These are phyloP conservation scores for Malassezia arunalokei DNA, from an alignment of 1,284 basidiomycete species.

Conservation along the genomic window DNA sequence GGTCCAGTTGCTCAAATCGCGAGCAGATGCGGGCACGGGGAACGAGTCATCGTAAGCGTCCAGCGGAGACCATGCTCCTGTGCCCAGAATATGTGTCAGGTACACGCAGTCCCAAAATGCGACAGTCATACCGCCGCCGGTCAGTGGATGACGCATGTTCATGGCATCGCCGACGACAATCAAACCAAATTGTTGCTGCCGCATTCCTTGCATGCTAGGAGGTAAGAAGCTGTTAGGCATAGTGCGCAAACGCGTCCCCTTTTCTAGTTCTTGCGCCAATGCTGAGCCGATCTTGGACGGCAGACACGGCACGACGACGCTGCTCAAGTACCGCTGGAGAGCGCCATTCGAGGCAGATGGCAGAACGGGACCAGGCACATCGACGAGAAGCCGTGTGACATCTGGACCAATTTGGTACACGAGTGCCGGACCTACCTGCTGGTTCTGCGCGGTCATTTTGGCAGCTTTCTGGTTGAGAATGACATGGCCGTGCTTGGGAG, in stretches of 20 bases:
- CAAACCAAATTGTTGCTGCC: conserved; percentile 54
- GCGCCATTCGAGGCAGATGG: conserved; percentile 60
- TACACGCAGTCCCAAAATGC: conserved; percentile 43
- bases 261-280: conserved; percentile 26
- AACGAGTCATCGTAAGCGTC: conserved; percentile 5
- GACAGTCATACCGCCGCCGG: conserved; percentile 56
- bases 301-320: conserved; percentile 33
- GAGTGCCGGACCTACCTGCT: conserved; percentile 60
- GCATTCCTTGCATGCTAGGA: conserved; percentile 63
- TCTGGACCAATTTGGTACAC: conserved; percentile 66
- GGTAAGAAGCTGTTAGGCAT: conserved; percentile 97
- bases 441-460: conserved; percentile 2
- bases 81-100: conserved; percentile 36
- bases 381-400: conserved; percentile 82
- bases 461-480: conserved; percentile 52
- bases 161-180: conserved; percentile 88
- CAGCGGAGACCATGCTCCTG: conserved; percentile 27
- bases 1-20: conserved; percentile 30
- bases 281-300: conserved; percentile 33
- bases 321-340: conserved; percentile 28
- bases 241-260: conserved; percentile 50
- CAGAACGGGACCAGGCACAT: conserved; percentile 66
- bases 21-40: not conserved
- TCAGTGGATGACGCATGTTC: conserved; percentile 98
- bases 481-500: conserved; percentile 65